Percentiles rank a stretch among this genome's conserved stretches.
These are phyloP conservation scores for Aechmea fasciata DNA, from an alignment of 176 grass and related monocot species.

Conservation along the genomic window DNA sequence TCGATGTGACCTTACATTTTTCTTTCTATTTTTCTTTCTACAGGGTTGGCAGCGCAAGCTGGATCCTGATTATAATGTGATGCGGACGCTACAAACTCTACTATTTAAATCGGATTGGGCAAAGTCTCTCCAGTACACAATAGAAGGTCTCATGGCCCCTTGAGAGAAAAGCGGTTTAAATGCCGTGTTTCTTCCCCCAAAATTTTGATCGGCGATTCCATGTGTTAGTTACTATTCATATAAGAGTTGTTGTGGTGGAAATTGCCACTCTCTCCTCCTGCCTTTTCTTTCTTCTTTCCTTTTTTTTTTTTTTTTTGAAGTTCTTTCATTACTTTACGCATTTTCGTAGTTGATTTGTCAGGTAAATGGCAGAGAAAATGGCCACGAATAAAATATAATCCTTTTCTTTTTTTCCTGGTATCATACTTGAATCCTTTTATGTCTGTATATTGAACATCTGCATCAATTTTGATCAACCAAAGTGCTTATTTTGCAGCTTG, in stretches of 20 bases:
- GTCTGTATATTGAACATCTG: not conserved
- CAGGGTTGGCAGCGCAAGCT: slow-evolving; percentile 98
- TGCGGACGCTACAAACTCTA: slow-evolving; percentile 77
- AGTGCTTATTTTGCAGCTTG: not conserved
- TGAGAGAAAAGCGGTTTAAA: slow-evolving; percentile 13
- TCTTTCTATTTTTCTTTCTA: slow-evolving; percentile 15
- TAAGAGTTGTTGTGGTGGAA: slow-evolving; percentile 8
- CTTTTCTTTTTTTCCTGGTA: not conserved
- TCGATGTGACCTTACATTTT: not conserved
- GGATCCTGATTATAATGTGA: slow-evolving; percentile 95
- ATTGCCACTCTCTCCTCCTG: not conserved
- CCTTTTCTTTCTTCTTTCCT: too few relatives aligned
- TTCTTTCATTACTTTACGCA: not conserved
- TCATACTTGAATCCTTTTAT: not conserved
- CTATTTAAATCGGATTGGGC: slow-evolving; percentile 94
- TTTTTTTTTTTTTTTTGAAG: not conserved
- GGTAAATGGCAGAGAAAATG: not conserved
- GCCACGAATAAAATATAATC: not conserved
- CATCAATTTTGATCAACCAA: not conserved
- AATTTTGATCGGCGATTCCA: slow-evolving; percentile 26
- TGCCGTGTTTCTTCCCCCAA: slow-evolving; percentile 16
- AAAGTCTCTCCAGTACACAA: slow-evolving; percentile 79
- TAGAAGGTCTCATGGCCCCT: slow-evolving; percentile 83
- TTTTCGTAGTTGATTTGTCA: not conserved
- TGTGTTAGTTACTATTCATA: slow-evolving; percentile 5